Evolutionary conservation across 75 land plant genomes (phyloP).

Genomic region (Sequoiadendron giganteum): DNA sequence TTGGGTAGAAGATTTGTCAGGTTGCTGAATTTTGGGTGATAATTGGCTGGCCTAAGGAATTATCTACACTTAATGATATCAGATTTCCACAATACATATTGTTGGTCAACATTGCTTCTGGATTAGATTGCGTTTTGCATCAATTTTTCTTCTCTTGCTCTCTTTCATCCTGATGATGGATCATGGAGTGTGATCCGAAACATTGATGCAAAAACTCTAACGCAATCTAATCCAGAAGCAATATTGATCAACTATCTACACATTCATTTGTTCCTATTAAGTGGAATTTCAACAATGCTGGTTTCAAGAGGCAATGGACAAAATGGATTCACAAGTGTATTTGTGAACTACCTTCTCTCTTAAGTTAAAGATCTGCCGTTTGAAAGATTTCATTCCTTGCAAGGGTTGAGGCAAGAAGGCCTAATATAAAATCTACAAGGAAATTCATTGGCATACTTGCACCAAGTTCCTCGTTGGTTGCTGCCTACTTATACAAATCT

Average conservation of each 20-base stretch:
- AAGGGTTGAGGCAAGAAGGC: background rate
- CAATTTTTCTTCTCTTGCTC: too few species aligned
- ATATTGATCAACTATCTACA: too few species aligned
- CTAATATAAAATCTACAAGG: background rate
- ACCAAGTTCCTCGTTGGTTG: background rate
- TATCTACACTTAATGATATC: too few species aligned
- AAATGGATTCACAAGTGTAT: background rate
- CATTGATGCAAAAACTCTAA: too few species aligned
- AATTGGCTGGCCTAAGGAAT: background rate
- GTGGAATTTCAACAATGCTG: background rate
- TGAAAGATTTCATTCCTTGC: background rate
- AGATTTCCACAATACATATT: too few species aligned
- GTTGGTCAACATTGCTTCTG: too few species aligned
- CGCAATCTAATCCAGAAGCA: too few species aligned
- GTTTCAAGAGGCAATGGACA: background rate
- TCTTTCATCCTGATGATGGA: too few species aligned
- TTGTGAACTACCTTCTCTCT: background rate
- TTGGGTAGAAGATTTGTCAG: background rate
- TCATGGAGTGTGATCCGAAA: too few species aligned
- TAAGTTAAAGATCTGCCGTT: background rate
- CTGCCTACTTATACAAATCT: background rate
- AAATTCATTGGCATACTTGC: background rate
- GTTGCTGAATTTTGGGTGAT: background rate
- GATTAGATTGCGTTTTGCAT: too few species aligned
- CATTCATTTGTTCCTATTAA: background rate